Base-by-base conservation (phyloP, 306 rosid genomes). In the Medicago ruthenica region DNA sequence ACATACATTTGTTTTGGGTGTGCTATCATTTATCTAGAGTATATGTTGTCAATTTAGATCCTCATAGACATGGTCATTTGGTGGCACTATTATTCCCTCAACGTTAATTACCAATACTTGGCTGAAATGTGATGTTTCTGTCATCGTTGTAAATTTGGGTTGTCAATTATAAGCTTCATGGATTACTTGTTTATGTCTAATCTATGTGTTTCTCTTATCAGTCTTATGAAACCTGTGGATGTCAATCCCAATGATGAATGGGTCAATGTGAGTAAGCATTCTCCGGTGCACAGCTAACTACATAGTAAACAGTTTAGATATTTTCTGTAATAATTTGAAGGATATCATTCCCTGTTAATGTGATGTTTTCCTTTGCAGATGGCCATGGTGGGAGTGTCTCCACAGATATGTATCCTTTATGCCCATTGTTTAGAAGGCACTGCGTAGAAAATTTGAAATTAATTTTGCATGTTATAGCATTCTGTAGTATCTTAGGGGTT, bases 181-280 rank as follows among this genome's bases (percentile, higher is more conserved):
- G 50, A 75, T 50, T 22, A 44, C 51, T 50, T 21, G 45, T 50
- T 65, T 7, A 72, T 70, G 34, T 68, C 67, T 59, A 36, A 75
- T 42, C 74, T 73, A 53, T 65, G 39, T 57, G 50, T 73, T 70
- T 85, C 82, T 83, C 71, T 73, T 83, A 54, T 83, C 96, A 96
- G 99, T 86, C 98, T 78, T 81, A 89, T 96, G 98, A 96, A 89
- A 83, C 92, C 93, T 65, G 90, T 96, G 83, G 99, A 96, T 70
- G 47, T 89, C 85, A 96, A 76, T 88, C 99, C 99, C 83, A 89
- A 81, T 72, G 99, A 96, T 31, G 99, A 96, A 88, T 92, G 97
- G 98, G 77, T 72, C 70, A 92, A 90, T 70, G 99, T 96, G 85
- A 89, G 98, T 83, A 58, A 77, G 64, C 68, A 42, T 77, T 84